Conservation (phyloP, 1,284 basidiomycete species). For the Tetrapyrgos nigripes region DNA sequence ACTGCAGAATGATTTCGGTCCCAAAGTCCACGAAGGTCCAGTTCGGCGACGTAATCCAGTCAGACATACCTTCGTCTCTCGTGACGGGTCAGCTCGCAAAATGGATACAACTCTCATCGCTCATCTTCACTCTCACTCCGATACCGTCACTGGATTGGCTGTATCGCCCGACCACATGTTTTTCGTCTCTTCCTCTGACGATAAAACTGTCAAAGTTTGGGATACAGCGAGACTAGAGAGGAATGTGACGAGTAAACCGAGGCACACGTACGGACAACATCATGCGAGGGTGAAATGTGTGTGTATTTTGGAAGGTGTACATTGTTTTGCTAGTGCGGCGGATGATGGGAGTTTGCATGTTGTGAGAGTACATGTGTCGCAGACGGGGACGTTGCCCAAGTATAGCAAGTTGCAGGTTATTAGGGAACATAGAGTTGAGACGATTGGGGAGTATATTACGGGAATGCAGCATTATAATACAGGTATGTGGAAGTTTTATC, state of each 20-base stretch:
- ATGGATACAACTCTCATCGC: constrained; percentile 83
- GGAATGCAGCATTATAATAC: constrained; percentile 80
- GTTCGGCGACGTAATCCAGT: constrained; percentile 75
- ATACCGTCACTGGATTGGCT: constrained; percentile 80
- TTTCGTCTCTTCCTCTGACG: constrained; percentile 90
- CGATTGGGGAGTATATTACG: constrained; percentile 77
- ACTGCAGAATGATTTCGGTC: constrained; percentile 88
- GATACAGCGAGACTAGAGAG: constrained; percentile 57
- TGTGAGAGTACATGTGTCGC: constrained; percentile 78
- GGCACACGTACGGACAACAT: constrained; percentile 81
- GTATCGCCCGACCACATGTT: constrained; percentile 95
- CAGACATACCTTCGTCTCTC: constrained; percentile 65
- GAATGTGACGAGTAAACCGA: constrained; percentile 74
- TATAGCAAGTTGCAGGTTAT: constrained; percentile 82
- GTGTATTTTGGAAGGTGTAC: constrained; percentile 83
- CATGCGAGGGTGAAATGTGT: constrained; percentile 82
- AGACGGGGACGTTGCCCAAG: constrained; percentile 72
- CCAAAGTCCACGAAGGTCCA: constrained; percentile 81
- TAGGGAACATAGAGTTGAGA: constrained; percentile 74
- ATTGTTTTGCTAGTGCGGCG: constrained; percentile 89
- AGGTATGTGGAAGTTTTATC: constrained; percentile 2
- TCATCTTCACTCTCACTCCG: constrained; percentile 86
- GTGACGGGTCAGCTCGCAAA: constrained; percentile 62
- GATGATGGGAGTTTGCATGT: constrained; percentile 89
- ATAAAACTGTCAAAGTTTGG: constrained; percentile 81